Evolutionary conservation across 208 protist genomes (phyloP).

Genomic region (Trypanosomatidae sp.): DNA sequence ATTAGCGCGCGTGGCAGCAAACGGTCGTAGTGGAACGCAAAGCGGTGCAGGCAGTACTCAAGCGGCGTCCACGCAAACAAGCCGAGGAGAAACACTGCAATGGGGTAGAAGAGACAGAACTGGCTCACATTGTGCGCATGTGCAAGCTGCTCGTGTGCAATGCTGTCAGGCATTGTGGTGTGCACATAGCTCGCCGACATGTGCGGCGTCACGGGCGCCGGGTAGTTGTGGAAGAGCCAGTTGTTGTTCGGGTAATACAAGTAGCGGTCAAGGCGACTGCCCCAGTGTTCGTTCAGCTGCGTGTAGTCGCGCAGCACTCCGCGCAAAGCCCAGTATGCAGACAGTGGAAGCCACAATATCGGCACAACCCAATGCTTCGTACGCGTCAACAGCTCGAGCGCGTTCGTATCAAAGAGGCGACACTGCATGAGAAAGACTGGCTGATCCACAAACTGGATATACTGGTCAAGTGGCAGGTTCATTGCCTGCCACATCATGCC

Average conservation of each 20-base stretch:
- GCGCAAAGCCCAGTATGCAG: constrained; percentile 17
- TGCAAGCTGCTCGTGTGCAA: constrained; percentile 11
- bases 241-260: constrained; percentile 38
- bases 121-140: constrained; percentile 8
- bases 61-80: constrained; percentile 22
- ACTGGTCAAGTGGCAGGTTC: constrained; percentile 19
- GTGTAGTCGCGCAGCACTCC: constrained; percentile 23
- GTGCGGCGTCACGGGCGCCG: not conserved
- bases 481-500: constrained; percentile 33
- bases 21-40: constrained; percentile 29
- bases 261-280: constrained; percentile 12
- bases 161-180: not conserved
- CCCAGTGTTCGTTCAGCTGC: constrained; percentile 3
- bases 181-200: constrained; percentile 1
- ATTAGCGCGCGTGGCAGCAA: constrained; percentile 8
- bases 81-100: constrained; percentile 13
- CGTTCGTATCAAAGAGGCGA: constrained; percentile 20
- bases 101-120: constrained; percentile 12
- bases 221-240: constrained; percentile 19
- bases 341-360: constrained; percentile 25
- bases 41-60: constrained; percentile 32
- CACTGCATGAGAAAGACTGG: constrained; percentile 26
- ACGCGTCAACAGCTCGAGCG: constrained; percentile 30
- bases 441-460: constrained; percentile 25
- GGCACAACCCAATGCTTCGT: constrained; percentile 28